These are phyloP conservation scores for Leptographium lundbergii DNA, from an alignment of 2,329 filamentous ascomycete species.

Conservation along the genomic window DNA sequence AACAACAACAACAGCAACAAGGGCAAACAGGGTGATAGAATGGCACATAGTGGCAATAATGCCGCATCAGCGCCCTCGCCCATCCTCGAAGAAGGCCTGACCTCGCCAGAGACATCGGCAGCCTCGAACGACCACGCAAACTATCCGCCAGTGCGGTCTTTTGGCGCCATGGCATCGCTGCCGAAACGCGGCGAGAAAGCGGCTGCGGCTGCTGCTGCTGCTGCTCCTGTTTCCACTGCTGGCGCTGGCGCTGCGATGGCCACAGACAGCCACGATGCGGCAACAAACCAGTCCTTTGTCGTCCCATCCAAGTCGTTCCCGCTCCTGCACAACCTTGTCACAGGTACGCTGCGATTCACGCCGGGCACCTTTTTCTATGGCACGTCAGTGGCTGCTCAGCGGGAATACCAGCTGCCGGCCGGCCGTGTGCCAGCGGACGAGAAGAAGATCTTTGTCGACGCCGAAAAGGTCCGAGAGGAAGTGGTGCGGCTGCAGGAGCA, in stretches of 20 bases:
- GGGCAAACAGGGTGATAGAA: not conserved
- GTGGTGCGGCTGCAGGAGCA: constrained; percentile 14
- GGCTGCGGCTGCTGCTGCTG: not conserved
- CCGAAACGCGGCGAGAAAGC: not conserved
- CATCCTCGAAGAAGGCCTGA: constrained; percentile 6
- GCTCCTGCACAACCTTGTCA: constrained; percentile 12
- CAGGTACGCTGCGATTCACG: constrained; percentile 11
- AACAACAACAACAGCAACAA: not conserved
- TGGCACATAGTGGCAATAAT: not conserved
- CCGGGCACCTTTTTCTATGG: constrained; percentile 10
- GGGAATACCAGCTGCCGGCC: constrained; percentile 7
- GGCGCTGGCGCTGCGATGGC: not conserved
- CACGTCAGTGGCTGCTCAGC: not conserved
- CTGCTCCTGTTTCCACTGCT: not conserved
- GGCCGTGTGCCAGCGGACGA: constrained; percentile 11
- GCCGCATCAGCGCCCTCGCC: not conserved
- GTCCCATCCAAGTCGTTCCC: constrained; percentile 12
- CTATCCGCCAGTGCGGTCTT: not conserved
- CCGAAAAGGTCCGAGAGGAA: constrained; percentile 22
- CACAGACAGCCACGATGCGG: constrained; percentile 1
- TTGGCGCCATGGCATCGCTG: not conserved
- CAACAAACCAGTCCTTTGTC: constrained; percentile 12
- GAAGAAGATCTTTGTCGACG: constrained; percentile 18
- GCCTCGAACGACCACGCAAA: constrained; percentile 6
- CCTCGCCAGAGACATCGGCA: constrained; percentile 10